Base-by-base conservation (phyloP, 169 alveolate genomes). In the Cryptosporidium ubiquitum region DNA sequence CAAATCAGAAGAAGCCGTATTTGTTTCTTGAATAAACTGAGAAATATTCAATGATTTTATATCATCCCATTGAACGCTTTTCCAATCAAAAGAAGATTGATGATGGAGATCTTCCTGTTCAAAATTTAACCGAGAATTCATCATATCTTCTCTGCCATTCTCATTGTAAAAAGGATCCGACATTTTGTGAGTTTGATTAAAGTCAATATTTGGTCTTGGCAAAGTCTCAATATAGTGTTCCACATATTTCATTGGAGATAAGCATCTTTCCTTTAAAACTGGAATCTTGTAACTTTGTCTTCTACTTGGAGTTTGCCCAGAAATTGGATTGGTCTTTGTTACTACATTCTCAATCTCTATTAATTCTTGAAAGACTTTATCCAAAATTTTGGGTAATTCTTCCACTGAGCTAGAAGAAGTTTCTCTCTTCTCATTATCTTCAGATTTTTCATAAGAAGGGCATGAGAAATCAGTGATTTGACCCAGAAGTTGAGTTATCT, bases 201-300 rank as follows among this genome's bases (percentile, higher is more conserved):
- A 79, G 42, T 79, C 75, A n/a, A 79, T 47, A 20, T 40, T 12
- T 3, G 89, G 89, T 31, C 64, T 79, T 10, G 89, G 89, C 9
- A 40, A 14, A 40, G 75, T 29, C 7, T 79, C 55, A 37, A 58
- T 23, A 44, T 61, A 79, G 55, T 79, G 26, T 31, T 79, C 75
- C 5, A 79, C 47, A 79, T 79, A 79, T 61, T 58, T 79, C 55
- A 35, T 20, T 26, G 89, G 89, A 39, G 89, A 79, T 42, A 79
- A 47, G 31, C 89, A 79, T 35, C 89, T 79, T 9, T 58, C 73
- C 9, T 12, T 42, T 26, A 79, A 26, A 39, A 33, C 40, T 16
- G 89, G 89, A 3, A 79, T n/a, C 39, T 14, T 33, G 69, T 42
- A 61, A 26, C 31, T 66, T 29, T 61, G 64, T 26, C 68, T 79